Evolutionary conservation across 495 filamentous ascomycete genomes (phyloP).

Genomic region (Platismatia glauca): DNA sequence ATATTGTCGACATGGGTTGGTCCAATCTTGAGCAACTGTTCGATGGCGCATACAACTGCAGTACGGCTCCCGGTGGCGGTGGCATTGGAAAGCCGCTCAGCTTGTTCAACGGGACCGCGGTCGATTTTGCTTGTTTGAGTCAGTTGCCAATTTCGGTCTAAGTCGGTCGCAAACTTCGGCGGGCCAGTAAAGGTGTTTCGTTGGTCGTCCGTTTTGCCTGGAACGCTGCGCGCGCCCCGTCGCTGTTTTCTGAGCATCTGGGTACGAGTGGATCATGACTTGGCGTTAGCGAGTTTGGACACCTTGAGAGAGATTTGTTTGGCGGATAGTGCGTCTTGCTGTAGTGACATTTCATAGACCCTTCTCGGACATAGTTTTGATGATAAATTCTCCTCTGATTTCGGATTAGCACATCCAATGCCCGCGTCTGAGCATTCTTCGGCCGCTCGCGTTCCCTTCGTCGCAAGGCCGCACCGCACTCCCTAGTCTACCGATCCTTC

Average conservation of each 20-base stretch:
- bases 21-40: constrained; percentile 3
- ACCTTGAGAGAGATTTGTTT: not conserved
- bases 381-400: not conserved
- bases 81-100: constrained; percentile 1
- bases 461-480: not conserved
- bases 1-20: constrained; percentile 1
- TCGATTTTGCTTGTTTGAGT: constrained; percentile 3
- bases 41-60: constrained; percentile 11
- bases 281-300: not conserved
- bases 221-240: not conserved
- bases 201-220: not conserved
- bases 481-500: not conserved
- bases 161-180: not conserved
- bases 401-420: not conserved
- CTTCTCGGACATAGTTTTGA: not conserved
- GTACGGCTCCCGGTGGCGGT: not conserved
- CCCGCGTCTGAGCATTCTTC: not conserved
- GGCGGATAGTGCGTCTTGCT: not conserved
- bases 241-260: not conserved
- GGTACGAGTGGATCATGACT: not conserved
- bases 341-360: not conserved
- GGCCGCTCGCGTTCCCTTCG: not conserved
- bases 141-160: not conserved
- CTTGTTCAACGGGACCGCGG: not conserved
- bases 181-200: not conserved